Evolutionary conservation across 164 flowering plant species (phyloP).

Genomic region (Sextonia rubra): DNA sequence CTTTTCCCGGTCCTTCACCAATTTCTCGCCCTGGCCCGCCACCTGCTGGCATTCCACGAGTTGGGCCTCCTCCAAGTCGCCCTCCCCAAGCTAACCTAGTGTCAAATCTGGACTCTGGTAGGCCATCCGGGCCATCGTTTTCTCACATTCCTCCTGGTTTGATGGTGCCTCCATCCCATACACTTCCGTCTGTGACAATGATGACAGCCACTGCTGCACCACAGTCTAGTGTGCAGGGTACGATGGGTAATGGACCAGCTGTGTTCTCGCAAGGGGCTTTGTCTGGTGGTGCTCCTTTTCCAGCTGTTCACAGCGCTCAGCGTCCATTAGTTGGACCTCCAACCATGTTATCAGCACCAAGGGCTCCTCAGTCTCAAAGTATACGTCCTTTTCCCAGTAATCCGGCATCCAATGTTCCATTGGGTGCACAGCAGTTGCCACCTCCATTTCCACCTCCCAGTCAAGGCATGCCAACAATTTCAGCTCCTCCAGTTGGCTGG

Average conservation of each 20-base stretch:
- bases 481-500: slow-evolving; percentile 27
- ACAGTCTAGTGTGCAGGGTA: slow-evolving; percentile 25
- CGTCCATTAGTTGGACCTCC: slow-evolving; percentile 49
- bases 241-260: slow-evolving; percentile 61
- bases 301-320: slow-evolving; percentile 30
- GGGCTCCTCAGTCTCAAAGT: slow-evolving; percentile 14
- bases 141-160: slow-evolving; percentile 41
- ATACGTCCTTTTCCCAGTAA: slow-evolving; percentile 18
- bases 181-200: slow-evolving; percentile 30
- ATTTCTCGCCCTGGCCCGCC: slow-evolving; percentile 29
- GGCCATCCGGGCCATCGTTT: slow-evolving; percentile 50
- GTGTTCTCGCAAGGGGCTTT: slow-evolving; percentile 25
- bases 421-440: slow-evolving; percentile 12
- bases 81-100: slow-evolving; percentile 33
- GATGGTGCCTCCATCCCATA: slow-evolving; percentile 37
- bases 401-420: slow-evolving; percentile 15
- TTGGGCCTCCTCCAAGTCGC: slow-evolving; percentile 25
- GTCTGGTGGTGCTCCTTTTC: slow-evolving; percentile 37
- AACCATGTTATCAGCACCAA: slow-evolving; percentile 15
- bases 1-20: slow-evolving; percentile 24
- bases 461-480: neutral
- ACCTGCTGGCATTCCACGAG: slow-evolving; percentile 31
- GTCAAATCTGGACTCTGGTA: slow-evolving; percentile 32
- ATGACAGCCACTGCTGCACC: slow-evolving; percentile 29
- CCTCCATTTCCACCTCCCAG: slow-evolving; percentile 13